phyloP scores from a whole-genome alignment of 2,329 filamentous ascomycete genomes.

The Lecanoromycetidae sp. region DNA sequence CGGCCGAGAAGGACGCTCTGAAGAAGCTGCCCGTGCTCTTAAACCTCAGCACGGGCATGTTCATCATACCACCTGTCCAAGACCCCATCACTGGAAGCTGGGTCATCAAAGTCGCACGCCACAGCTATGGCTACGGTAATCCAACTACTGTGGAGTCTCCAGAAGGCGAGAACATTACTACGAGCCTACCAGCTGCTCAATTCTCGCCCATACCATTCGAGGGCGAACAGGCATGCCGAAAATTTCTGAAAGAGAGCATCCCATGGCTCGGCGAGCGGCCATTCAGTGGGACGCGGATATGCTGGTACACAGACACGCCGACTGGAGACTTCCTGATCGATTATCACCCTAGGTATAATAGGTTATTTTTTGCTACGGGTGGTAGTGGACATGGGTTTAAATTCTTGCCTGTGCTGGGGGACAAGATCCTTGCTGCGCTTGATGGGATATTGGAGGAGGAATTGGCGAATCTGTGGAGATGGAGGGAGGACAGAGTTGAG shows the following conservation, averaged over 20 bases:
- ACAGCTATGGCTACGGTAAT: constrained; percentile 40
- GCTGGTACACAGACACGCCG: constrained; percentile 29
- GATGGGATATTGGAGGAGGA: constrained; percentile 33
- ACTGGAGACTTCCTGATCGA: constrained; percentile 27
- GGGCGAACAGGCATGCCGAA: constrained; percentile 49
- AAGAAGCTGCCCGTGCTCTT: constrained; percentile 52
- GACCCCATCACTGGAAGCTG: not conserved
- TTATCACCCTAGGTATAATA: constrained; percentile 23
- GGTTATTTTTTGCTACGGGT: constrained; percentile 40
- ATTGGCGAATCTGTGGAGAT: constrained; percentile 32
- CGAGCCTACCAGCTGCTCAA: constrained; percentile 23
- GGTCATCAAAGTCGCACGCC: constrained; percentile 37
- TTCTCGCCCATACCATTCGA: constrained; percentile 41
- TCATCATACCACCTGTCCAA: constrained; percentile 39
- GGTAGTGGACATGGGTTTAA: constrained; percentile 44
- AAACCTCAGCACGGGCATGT: constrained; percentile 39
- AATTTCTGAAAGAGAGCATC: constrained; percentile 48
- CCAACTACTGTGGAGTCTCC: constrained; percentile 34
- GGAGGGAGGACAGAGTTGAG: constrained; percentile 26
- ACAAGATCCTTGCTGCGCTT: constrained; percentile 37
- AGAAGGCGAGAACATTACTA: constrained; percentile 26
- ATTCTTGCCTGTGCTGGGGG: constrained; percentile 42
- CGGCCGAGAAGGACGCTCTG: constrained; percentile 56
- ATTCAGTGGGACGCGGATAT: constrained; percentile 23
- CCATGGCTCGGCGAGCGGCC: constrained; percentile 32